Evolutionary conservation across 495 filamentous ascomycete genomes (phyloP).

Genomic region (Hypoxylon rickii): DNA sequence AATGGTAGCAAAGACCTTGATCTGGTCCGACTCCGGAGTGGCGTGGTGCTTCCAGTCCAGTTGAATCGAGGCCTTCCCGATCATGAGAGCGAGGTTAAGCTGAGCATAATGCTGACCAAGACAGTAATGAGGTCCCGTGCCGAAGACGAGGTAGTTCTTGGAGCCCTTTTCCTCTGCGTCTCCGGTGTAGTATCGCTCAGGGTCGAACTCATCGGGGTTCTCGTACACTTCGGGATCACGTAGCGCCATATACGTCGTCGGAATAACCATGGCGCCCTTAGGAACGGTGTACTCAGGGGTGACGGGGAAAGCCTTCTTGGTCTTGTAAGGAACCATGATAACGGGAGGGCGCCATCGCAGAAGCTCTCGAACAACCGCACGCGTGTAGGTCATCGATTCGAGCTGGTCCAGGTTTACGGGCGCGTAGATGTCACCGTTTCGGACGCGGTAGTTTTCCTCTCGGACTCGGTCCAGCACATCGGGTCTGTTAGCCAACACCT

Average conservation of each 20-base stretch:
- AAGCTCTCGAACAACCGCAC: conserved; percentile 90
- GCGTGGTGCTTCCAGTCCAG: conserved; percentile 90
- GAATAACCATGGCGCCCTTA: conserved; percentile 94
- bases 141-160: conserved; percentile 98
- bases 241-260: conserved; percentile 84
- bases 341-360: conserved; percentile 96
- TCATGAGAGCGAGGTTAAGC: conserved; percentile 84
- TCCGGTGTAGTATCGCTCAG: conserved; percentile 90
- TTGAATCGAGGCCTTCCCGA: conserved; percentile 90
- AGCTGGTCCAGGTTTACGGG: conserved; percentile 79
- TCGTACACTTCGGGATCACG: conserved; percentile 94
- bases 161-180: conserved; percentile 82
- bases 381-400: conserved; percentile 87
- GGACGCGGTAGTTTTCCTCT: conserved; percentile 81
- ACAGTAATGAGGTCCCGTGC: conserved; percentile 95
- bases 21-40: conserved; percentile 83
- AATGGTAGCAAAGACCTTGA: conserved; percentile 97
- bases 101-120: conserved; percentile 94
- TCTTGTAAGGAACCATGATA: conserved; percentile 95
- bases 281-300: conserved; percentile 84
- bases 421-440: conserved; percentile 75
- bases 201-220: conserved; percentile 84
- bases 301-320: conserved; percentile 95
- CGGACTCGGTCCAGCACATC: conserved; percentile 89
- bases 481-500: conserved; percentile 90